Evolutionary conservation across 1,139 yeast species (phyloP).

Genomic region (Taphrina flavorubra): DNA sequence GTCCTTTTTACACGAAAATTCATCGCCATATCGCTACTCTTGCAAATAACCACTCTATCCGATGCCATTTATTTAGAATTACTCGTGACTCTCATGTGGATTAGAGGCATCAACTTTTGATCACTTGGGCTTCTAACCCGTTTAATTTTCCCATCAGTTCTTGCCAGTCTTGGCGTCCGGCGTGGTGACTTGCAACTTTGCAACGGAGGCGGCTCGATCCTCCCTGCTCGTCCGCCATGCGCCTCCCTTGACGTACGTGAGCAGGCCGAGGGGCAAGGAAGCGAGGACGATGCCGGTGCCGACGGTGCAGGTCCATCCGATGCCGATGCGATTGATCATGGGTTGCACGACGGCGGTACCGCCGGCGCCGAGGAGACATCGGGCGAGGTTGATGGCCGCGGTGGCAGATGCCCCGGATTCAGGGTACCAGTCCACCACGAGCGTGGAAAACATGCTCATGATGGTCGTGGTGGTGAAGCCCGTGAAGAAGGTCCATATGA

Average conservation of each 20-base stretch:
- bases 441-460: conserved; percentile 60
- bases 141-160: no score
- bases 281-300: conserved; percentile 33
- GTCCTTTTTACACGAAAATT: no score
- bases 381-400: conserved; percentile 63
- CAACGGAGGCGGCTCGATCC: background rate
- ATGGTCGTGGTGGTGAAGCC: conserved; percentile 62
- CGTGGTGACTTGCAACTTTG: background rate
- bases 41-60: no score
- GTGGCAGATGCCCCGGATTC: conserved; percentile 65
- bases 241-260: conserved; percentile 15
- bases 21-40: background rate
- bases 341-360: conserved; percentile 66
- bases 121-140: no score
- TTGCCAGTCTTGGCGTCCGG: background rate
- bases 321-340: conserved; percentile 60
- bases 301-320: conserved; percentile 54
- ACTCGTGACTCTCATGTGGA: no score
- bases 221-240: conserved; percentile 11
- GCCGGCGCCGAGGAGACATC: conserved; percentile 67
- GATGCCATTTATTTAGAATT: no score
- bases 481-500: conserved; percentile 55
- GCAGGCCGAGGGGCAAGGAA: conserved; percentile 18
- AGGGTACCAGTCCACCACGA: conserved; percentile 68
- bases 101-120: no score